Evolutionary conservation across 345 rosid species (phyloP), one percentile per base, ranked within the genome.

Genomic region (Salix arbutifolia): DNA sequence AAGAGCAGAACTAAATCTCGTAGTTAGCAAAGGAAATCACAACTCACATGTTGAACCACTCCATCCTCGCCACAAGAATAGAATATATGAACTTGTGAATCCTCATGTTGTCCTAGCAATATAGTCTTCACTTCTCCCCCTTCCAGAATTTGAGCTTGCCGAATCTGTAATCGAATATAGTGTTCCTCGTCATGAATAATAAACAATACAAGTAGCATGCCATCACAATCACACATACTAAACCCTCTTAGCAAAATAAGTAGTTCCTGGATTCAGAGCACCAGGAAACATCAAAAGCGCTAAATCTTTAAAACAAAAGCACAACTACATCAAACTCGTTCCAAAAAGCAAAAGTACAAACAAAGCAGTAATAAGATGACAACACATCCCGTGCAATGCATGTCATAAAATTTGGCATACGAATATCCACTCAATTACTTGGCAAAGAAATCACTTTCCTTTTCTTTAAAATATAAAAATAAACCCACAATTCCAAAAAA

Each of bases 51-150:
- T 72, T 93, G 92, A 76, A 96, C 98, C 79, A 90, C 65, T 71
- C 97, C 99, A 87, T 96, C 99, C 89, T 92, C 97, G 65, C 91
- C 98, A 67, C 98, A 93, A 10, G 94, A 87, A 82, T 92, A 96
- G 50, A 96, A 88, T 70, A 87, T 77, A 81, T 89, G 97, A 65
- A 86, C 97, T 72, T 88, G 73, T 74, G 61, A 53, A 6, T 94
- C 89, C 28, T 79, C 79, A 77, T 96, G 99, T 74, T 69, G 80
- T 31, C 87, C 91, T 44, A 96, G 84, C 79, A 90, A 58, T 69
- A 67, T 65, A 67, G 94, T 90, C 77, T 89, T 73, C 70, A 92
- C 98, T 64, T 60, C 72, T 25, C 89, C 98, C 83, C 79, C 30
- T 69, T 92, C 98, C 52, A 86, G 81, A 80, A 96, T 85, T 50